Base-by-base conservation (phyloP, 805 yeast species). In the Lipomyces japonicus region DNA sequence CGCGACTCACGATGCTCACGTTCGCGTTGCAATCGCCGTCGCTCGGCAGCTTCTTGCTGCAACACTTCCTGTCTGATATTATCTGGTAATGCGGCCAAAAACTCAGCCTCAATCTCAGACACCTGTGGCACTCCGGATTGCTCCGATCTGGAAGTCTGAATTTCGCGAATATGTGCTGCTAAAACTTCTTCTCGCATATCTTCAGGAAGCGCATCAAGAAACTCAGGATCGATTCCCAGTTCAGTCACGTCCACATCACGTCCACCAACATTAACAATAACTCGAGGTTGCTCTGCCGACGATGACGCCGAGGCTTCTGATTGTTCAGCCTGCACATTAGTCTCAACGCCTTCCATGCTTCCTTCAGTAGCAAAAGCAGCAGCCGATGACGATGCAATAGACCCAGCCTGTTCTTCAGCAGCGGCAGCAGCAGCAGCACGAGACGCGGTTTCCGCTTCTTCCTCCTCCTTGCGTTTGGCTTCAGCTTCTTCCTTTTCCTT, bases 161-260 rank as follows among this genome's bases (percentile, higher is more conserved):
- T 72, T 58, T 86, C 93, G 37, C 89, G 71, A 4, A 88, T 71
- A 62, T 89, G 95, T 55, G 88, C 91, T 0, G 90, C 79, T 63
- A 86, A 81, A 0, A 89, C 97, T 62, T 90, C 96, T 55, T 88
- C 95, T 43, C 96, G 73, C 86, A 90, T 85, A 46, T 86, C 93
- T 39, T 87, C 95, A 0, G 97, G 97, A 32, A 90, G 73, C 0
- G 96, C 96, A 60, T 83, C 84, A 53, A 90, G 72, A 64, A 88
- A 90, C 58, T 86, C 91, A 0, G 95, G 95, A 68, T 90, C 97
- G 51, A 90, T 87, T 47, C 86, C 96, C 2, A 95, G 82, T 0
- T 93, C 95, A 36, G 90, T 78, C 32, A 90, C 85, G 63, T 90
- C 95, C 31, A 90, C 89, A 44, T 81, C 81, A 24, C 82, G 68